phyloP scores from a whole-genome alignment of 2,329 filamentous ascomycete genomes.

The Colletotrichum liaoningense region DNA sequence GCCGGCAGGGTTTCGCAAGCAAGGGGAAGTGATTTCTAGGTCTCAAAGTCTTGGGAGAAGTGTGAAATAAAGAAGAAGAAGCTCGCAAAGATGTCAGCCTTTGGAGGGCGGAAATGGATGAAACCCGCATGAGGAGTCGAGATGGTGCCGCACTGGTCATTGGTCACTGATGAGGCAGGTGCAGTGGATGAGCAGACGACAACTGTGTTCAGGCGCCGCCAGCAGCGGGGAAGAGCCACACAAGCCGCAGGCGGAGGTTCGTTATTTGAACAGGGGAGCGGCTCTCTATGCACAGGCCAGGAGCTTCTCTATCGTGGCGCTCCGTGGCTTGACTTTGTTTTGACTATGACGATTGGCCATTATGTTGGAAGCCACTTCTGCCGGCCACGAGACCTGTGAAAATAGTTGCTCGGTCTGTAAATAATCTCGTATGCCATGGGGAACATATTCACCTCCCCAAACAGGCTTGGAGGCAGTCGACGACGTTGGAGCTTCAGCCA shows the following conservation, averaged over 20 bases:
- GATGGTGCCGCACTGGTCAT: constrained; percentile 30
- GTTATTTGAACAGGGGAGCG: constrained; percentile 4
- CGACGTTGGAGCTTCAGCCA: constrained; percentile 27
- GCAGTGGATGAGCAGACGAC: constrained; percentile 25
- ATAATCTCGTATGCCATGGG: not conserved
- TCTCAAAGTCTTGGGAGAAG: constrained; percentile 16
- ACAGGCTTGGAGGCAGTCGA: constrained; percentile 1
- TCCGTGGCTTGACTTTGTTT: not conserved
- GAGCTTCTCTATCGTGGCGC: not conserved
- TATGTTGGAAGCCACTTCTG: not conserved
- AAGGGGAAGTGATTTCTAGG: constrained; percentile 10
- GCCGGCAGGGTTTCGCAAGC: constrained; percentile 24
- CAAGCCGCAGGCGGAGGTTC: not conserved
- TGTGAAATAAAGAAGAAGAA: constrained; percentile 21
- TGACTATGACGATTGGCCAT: not conserved
- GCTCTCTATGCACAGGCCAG: not conserved
- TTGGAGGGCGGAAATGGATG: constrained; percentile 48
- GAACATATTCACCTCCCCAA: constrained; percentile 2
- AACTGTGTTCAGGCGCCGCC: constrained; percentile 19
- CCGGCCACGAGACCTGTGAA: not conserved
- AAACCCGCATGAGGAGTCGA: constrained; percentile 40
- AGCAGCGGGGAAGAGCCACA: constrained; percentile 21
- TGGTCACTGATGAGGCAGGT: constrained; percentile 35
- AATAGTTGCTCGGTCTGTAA: not conserved
- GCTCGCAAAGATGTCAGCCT: constrained; percentile 45